These are phyloP conservation scores for Dothideomycetes sp. DNA, from an alignment of 2,329 filamentous ascomycete species.

Conservation along the genomic window DNA sequence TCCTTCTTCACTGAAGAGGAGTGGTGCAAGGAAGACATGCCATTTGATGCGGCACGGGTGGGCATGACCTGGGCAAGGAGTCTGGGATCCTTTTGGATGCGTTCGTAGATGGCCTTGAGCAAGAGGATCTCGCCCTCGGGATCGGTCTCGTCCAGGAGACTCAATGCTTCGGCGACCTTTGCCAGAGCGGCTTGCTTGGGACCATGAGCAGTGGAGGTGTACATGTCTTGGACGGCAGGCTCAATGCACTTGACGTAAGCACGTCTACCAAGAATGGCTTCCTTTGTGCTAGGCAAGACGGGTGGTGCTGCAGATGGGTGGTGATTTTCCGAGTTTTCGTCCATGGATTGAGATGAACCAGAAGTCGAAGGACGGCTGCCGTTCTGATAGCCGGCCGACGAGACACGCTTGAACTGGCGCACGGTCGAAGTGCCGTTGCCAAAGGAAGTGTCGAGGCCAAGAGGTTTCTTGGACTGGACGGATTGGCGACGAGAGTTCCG, in stretches of 20 bases:
- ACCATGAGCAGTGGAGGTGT: conserved; percentile 59
- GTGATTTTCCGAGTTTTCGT: conserved; percentile 54
- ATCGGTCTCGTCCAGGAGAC: conserved; percentile 72
- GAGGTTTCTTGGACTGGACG: conserved; percentile 54
- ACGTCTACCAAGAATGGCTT: conserved; percentile 71
- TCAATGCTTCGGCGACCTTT: conserved; percentile 76
- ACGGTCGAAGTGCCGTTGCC: conserved; percentile 90
- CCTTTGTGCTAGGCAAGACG: conserved; percentile 45
- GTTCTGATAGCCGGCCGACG: conserved; percentile 30
- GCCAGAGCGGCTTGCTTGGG: conserved; percentile 77
- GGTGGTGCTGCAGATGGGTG: conserved; percentile 36
- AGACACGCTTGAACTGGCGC: conserved; percentile 81
- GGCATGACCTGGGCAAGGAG: conserved; percentile 42
- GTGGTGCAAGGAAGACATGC: conserved; percentile 25
- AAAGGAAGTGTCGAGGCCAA: conserved; percentile 85
- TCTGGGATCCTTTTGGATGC: conserved; percentile 60
- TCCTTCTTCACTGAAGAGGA: conserved; percentile 14
- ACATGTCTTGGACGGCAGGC: conserved; percentile 71
- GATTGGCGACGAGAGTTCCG: conserved; percentile 38
- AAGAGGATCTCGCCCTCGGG: conserved; percentile 85
- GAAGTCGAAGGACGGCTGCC: conserved; percentile 16
- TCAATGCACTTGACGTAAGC: conserved; percentile 76
- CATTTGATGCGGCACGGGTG: conserved; percentile 26
- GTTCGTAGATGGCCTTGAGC: conserved; percentile 66
- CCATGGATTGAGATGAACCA: conserved; percentile 16